Evolutionary conservation across 257 asterid species (phyloP), one percentile per base, ranked within the genome.

Genomic region (Ajuga chamaepitys): DNA sequence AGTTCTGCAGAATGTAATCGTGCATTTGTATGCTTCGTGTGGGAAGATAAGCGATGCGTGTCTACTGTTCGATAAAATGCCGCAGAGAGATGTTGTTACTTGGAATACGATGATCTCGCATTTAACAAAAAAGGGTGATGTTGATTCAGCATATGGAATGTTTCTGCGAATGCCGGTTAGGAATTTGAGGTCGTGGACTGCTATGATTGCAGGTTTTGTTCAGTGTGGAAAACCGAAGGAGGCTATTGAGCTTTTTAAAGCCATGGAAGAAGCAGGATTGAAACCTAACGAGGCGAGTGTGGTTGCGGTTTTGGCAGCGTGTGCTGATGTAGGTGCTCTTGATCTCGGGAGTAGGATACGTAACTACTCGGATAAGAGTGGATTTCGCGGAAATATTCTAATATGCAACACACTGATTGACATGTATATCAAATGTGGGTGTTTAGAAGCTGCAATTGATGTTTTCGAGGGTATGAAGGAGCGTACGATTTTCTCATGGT

Each of bases 41-140:
- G 93, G 86, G 68, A 45, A 52, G 52, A 64, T 71, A 9, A 14
- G n/a, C 25, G 82, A 77, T 72, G 83, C 91, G 11, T 0, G 28
- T 58, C 56, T 72, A 32, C 30, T 88, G 80, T 88, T 88, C 44
- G 78, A 78, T 40, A 76, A 75, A 51, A 83, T 87, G 95, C 65
- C 70, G 11, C 71, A 81, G 41, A 60, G 83, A 37, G 95, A 87
- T 66, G 62, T 74, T 10, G 88, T 87, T 55, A 79, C 89, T 12
- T 87, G 95, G 95, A 87, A 87, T 44, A 83, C 85, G 20, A 75
- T 87, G 93, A 79, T 83, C 64, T 77, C 88, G 0, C 89, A 81
- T 42, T 64, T 85, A n/a, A 62, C 65, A 35, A 87, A 81, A 62
- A 70, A 52, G 32, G 88, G 82, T 11, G 79, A 85, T 59, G 65